Percentiles rank a stretch among this genome's conserved stretches.
phyloP scores from a whole-genome alignment of 176 grass and related monocot genomes.

The Leersia perrieri region DNA sequence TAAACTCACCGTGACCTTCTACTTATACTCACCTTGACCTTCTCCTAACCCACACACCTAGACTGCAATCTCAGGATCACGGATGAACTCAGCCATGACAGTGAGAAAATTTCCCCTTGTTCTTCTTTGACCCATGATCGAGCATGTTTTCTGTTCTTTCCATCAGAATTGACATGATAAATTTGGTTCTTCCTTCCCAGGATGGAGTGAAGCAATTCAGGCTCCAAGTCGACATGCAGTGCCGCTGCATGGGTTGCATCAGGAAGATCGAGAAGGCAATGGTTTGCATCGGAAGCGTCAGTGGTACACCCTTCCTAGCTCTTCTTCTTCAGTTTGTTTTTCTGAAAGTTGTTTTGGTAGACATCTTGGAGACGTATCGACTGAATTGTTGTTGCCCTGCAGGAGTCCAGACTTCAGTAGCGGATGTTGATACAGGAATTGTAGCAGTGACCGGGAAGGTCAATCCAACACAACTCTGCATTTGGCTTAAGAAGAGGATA shows the following conservation, averaged over 20 bases:
- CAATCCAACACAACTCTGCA: conserved; percentile 18
- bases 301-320: not conserved
- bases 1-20: conserved; percentile 11
- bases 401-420: conserved; percentile 26
- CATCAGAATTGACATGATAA: not conserved
- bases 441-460: conserved; percentile 33
- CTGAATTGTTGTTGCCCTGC: not conserved
- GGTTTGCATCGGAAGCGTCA: conserved; percentile 15
- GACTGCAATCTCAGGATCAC: not conserved
- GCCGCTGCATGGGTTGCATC: conserved; percentile 41
- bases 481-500: conserved; percentile 42
- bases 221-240: conserved; percentile 35
- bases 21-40: conserved; percentile 21
- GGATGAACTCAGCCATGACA: conserved; percentile 12
- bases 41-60: not conserved
- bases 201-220: conserved; percentile 6
- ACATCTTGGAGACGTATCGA: not conserved
- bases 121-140: not conserved
- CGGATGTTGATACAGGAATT: conserved; percentile 23
- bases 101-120: not conserved
- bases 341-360: not conserved
- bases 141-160: not conserved
- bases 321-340: not conserved
- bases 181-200: conserved; percentile 26
- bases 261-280: conserved; percentile 45